Conservation (phyloP, 2,329 filamentous ascomycete species). For the Helicocarpus griseus region DNA sequence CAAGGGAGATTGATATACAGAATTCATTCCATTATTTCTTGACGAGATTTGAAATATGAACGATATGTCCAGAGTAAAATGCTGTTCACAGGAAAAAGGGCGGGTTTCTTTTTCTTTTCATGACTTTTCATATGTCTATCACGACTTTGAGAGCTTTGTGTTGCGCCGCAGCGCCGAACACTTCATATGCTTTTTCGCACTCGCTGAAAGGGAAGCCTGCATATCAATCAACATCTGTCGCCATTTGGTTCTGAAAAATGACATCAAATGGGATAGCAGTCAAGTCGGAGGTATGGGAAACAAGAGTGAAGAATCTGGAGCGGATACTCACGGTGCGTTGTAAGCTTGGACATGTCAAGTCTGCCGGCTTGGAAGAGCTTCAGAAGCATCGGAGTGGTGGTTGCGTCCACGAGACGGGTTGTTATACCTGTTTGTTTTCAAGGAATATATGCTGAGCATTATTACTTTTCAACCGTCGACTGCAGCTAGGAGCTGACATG, state of each 20-base stretch:
- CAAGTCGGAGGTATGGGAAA: not conserved
- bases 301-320: not conserved
- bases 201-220: conserved; percentile 35
- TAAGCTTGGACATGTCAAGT: conserved; percentile 34
- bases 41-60: too few relatives aligned
- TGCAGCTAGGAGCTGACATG: not conserved
- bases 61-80: too few relatives aligned
- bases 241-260: not conserved
- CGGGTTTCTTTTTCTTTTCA: not conserved
- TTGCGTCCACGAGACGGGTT: conserved; percentile 39
- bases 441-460: not conserved
- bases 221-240: not conserved
- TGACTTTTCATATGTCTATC: conserved; percentile 20
- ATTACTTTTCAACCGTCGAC: not conserved
- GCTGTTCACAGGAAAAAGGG: too few relatives aligned
- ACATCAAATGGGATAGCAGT: not conserved
- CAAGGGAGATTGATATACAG: too few relatives aligned
- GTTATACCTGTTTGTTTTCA: conserved; percentile 31
- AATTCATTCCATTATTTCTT: too few relatives aligned
- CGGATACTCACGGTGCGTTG: conserved; percentile 35
- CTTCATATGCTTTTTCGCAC: conserved; percentile 37
- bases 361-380: conserved; percentile 35
- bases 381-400: conserved; percentile 41
- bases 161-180: conserved; percentile 34
- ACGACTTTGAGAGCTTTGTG: conserved; percentile 38